Evolutionary conservation across 345 rosid genomes (phyloP), one percentile per base, ranked within the genome.

Genomic region (Gossypium raimondii): DNA sequence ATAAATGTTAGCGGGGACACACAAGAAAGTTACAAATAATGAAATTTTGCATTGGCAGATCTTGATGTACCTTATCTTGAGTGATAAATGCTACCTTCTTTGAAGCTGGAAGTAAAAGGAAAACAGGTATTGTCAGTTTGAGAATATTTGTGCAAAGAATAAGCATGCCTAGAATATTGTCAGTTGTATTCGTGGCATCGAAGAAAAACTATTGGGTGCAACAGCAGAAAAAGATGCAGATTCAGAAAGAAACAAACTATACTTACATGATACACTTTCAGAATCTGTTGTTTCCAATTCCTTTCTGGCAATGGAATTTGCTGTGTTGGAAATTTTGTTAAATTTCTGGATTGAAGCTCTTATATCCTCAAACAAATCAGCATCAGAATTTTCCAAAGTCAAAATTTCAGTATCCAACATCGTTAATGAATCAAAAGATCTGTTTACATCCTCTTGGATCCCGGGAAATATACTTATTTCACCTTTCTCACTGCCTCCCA

Each of bases 321-420:
- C 70, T 20, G 56, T 45, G 44, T 50, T 72, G 65, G 88, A 77
- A 34, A 75, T 65, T 83, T 77, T 64, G 50, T 78, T 79, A 58
- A 88, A 89, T 82, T 83, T 91, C 83, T 87, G 90, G 76, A 85
- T 92, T 57, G 96, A 90, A 65, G 92, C 97, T 84, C 93, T 84
- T 70, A 89, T 81, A 80, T 95, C 97, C 53, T 86, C 87, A 67
- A 90, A 93, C 68, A 89, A 80, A 55, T 79, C 97, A 60, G 58
- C 85, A 70, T 83, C 94, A 9, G 77, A 82, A 78, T 83, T 80
- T 62, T 81, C 87, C 59, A 84, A 51, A 1, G 86, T 79, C 80
- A 88, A 83, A 73, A 81, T 73, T 50, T 92, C 98, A 81, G 93
- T 87, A n/a, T 78, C 85, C 53, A 90, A 84, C 16, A 93, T 90